Evolutionary conservation across 1,284 basidiomycete species (phyloP), one percentile per base, ranked within the genome.

Genomic region (Acaromyces ingoldii): DNA sequence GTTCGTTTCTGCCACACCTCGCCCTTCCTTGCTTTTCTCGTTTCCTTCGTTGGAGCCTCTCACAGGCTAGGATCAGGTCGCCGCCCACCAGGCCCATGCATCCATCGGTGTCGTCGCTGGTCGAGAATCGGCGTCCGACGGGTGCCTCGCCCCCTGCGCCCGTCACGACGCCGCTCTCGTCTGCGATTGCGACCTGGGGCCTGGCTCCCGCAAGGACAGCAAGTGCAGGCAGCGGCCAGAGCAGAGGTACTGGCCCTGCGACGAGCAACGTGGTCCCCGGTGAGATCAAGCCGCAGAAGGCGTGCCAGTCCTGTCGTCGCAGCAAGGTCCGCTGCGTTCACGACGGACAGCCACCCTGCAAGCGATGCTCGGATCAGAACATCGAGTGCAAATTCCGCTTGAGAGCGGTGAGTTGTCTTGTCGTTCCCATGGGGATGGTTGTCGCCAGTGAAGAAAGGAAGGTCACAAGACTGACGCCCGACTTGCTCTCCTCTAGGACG

Each of bases 381-480:
- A 34, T 52, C 9, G 64, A 68, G 42, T 71, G 68, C 63, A 69
- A 71, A 51, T 71, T 69, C 38, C 49, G 68, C 15, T 55, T 71
- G 10, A 41, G 68, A 28, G 63, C 63, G 22, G 38, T 40, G 17
- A 40, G 38, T n/a, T n/a, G n/a, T n/a, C n/a, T n/a, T 40, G 38
- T 7, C 33, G 33, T 34, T 13, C n/a, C n/a, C 33, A 34, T 13
- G 33, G 13, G 19, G 33, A 34, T 34, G 33, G 13, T 19, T 1
- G 62, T 62, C 34, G 62, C 36, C 17, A 47, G 45, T 28, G 10
- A 10, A n/a, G n/a, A 34, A n/a, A 34, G 13, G 33, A 34, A 13
- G 33, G 13, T 19, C n/a, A n/a, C 13, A 13, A 34, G 13, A 13
- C 33, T 34, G 13, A 13, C n/a, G 13, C n/a, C 33, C 13, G 33